Conservation (phyloP, 768 basidiomycete species). For the Rhizopogon rudus region DNA sequence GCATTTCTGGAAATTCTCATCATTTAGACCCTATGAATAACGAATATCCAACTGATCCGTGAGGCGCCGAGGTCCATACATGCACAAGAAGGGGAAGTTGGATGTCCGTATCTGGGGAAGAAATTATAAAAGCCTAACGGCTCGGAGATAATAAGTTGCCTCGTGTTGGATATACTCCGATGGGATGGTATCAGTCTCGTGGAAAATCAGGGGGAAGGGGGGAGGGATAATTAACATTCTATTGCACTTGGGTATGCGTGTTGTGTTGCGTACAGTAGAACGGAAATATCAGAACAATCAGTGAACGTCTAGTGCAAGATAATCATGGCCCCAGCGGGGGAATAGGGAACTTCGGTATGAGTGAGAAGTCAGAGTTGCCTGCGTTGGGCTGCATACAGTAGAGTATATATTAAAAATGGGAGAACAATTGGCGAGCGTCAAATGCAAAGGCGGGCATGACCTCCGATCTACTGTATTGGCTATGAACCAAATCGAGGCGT, state of each 20-base stretch:
- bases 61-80: neutral
- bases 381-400: neutral
- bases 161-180: neutral
- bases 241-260: neutral
- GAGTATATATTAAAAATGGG: neutral
- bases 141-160: slow-evolving; percentile 4
- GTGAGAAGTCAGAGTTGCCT: neutral
- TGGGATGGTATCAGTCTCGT: neutral
- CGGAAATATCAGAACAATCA: neutral
- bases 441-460: slow-evolving; percentile 24
- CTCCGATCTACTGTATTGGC: slow-evolving; percentile 48
- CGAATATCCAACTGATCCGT: neutral
- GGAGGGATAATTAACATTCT: no score
- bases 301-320: slow-evolving; percentile 5
- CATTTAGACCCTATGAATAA: neutral
- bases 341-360: neutral
- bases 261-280: neutral
- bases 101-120: slow-evolving; percentile 8
- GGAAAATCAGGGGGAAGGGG: neutral
- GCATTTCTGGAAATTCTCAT: neutral
- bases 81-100: slow-evolving; percentile 8
- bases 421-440: slow-evolving; percentile 4
- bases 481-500: slow-evolving; percentile 48
- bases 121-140: slow-evolving; percentile 22
- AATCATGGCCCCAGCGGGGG: no score